These are phyloP conservation scores for Ascomycota sp. DNA, from an alignment of 2,329 filamentous ascomycete species.

Conservation along the genomic window DNA sequence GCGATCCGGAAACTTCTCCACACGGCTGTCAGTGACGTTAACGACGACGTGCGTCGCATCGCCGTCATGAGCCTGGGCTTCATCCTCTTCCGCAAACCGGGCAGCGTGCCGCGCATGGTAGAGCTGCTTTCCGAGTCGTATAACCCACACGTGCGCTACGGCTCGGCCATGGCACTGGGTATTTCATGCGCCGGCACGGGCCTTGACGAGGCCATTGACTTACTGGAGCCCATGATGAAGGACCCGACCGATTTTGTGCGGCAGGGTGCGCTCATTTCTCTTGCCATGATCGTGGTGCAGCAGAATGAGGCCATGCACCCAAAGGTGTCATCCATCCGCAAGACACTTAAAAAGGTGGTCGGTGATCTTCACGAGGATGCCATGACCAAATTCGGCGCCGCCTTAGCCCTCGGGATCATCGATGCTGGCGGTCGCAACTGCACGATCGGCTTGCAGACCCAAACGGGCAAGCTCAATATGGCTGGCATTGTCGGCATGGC, in stretches of 20 bases:
- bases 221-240: conserved; percentile 98
- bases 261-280: conserved; percentile 81
- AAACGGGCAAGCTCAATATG: conserved; percentile 98
- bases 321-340: conserved; percentile 77
- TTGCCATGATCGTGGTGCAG: conserved; percentile 98
- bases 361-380: conserved; percentile 93
- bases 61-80: conserved; percentile 97
- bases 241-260: conserved; percentile 96
- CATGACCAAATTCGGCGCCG: conserved; percentile 97
- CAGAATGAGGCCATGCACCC: conserved; percentile 98
- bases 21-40: conserved; percentile 92
- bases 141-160: conserved; percentile 95
- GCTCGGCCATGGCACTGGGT: conserved; percentile 92
- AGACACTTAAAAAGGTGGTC: conserved; percentile 85
- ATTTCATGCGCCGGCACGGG: conserved; percentile 96
- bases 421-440: conserved; percentile 96
- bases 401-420: conserved; percentile 86
- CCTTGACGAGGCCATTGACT: conserved; percentile 84
- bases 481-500: conserved; percentile 93
- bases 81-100: conserved; percentile 93
- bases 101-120: conserved; percentile 94
- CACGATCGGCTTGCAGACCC: conserved; percentile 92
- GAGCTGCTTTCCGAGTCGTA: conserved; percentile 96
- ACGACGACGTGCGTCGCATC: conserved; percentile 86
- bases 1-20: conserved; percentile 90